A percentile compares a stretch with the other conserved stretches of the same genome.
These are phyloP conservation scores for Trichoderma cornu-damae DNA, from an alignment of 2,329 filamentous ascomycete genomes.

Conservation along the genomic window DNA sequence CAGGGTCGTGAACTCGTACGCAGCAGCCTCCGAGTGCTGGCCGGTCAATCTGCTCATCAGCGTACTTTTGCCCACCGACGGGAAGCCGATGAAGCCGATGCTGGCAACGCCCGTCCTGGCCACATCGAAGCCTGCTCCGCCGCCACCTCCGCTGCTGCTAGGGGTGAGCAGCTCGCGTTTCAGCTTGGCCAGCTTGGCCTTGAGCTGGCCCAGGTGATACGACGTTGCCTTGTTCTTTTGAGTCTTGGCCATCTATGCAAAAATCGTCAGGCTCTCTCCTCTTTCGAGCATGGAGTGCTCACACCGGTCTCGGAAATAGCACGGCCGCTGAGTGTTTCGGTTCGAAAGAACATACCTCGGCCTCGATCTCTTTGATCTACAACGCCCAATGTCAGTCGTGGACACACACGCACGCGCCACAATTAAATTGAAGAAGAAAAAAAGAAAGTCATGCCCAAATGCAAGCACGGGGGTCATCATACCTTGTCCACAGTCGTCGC, in stretches of 20 bases:
- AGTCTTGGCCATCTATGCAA: conserved; percentile 77
- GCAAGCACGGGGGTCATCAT: conserved; percentile 6
- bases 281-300: neutral
- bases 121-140: conserved; percentile 89
- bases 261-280: conserved; percentile 17
- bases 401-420: no score
- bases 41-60: conserved; percentile 92
- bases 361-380: conserved; percentile 94
- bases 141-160: conserved; percentile 74
- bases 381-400: conserved; percentile 17
- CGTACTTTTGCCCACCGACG: conserved; percentile 96
- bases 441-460: neutral
- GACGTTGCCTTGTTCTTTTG: conserved; percentile 97
- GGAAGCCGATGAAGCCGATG: conserved; percentile 96
- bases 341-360: conserved; percentile 61
- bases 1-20: conserved; percentile 97
- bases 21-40: conserved; percentile 93
- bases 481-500: conserved; percentile 97
- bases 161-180: conserved; percentile 94
- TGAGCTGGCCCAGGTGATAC: conserved; percentile 90
- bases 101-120: conserved; percentile 95
- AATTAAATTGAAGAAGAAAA: neutral
- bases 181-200: conserved; percentile 96
- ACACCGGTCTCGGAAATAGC: neutral
- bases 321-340: neutral